phyloP scores from a whole-genome alignment of 768 basidiomycete genomes.

The Leccinellum luteum region DNA sequence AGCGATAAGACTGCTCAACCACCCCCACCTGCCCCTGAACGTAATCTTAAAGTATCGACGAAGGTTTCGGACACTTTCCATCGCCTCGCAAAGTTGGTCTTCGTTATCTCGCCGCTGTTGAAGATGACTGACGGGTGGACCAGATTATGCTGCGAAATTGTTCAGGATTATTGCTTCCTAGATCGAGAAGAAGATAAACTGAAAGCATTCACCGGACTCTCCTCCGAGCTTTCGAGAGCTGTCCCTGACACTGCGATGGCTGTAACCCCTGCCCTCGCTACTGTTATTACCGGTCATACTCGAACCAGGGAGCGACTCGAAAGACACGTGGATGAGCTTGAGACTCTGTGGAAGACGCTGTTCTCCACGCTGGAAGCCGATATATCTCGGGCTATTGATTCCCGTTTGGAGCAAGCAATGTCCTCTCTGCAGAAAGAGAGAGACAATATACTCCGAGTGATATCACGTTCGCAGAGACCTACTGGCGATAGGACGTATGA shows the following conservation, averaged over 20 bases:
- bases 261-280: constrained; percentile 45
- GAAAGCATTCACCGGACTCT: constrained; percentile 48
- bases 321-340: constrained; percentile 38
- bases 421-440: constrained; percentile 32
- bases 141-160: constrained; percentile 46
- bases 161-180: constrained; percentile 41
- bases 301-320: constrained; percentile 43
- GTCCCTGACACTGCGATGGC: constrained; percentile 40
- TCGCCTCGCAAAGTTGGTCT: constrained; percentile 36
- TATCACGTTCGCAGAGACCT: constrained; percentile 19
- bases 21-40: constrained; percentile 1
- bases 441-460: constrained; percentile 20
- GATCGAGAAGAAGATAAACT: constrained; percentile 47
- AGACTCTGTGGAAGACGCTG: constrained; percentile 45
- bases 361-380: constrained; percentile 42
- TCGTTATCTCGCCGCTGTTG: constrained; percentile 5
- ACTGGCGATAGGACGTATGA: constrained; percentile 2
- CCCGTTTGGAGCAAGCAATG: constrained; percentile 33
- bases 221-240: constrained; percentile 44
- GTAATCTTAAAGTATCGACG: constrained; percentile 2
- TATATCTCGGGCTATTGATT: constrained; percentile 38
- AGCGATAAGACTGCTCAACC: constrained; percentile 4
- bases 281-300: constrained; percentile 41
- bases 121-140: constrained; percentile 10
- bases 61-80: constrained; percentile 35